Percentiles rank a stretch among this genome's conserved stretches.
These are phyloP conservation scores for Pythium chondricola DNA, from an alignment of 352 stramenopile genomes.

Conservation along the genomic window DNA sequence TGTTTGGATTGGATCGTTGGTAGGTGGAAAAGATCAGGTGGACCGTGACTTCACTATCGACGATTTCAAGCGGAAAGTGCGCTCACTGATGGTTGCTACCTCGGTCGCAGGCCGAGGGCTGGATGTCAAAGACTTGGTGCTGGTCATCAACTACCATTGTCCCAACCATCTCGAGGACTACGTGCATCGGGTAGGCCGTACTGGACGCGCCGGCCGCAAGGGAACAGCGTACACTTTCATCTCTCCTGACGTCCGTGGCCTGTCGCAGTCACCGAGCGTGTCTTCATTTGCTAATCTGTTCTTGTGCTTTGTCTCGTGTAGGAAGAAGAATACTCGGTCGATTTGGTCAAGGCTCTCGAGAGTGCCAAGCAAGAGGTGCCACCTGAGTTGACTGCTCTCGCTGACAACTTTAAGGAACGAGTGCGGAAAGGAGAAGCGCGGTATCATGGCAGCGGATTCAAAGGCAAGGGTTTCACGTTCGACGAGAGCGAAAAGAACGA, in stretches of 20 bases:
- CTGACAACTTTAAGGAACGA: conserved; percentile 93
- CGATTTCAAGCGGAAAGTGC: conserved; percentile 97
- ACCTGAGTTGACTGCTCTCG: conserved; percentile 87
- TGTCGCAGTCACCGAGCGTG: not conserved
- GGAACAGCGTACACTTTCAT: conserved; percentile 99
- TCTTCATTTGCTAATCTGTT: conserved; percentile 8
- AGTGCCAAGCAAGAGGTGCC: conserved; percentile 75
- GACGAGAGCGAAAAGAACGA: conserved; percentile 97
- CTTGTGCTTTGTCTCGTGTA: conserved; percentile 22
- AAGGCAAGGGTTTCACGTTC: conserved; percentile 98
- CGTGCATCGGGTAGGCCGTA: conserved; percentile 97
- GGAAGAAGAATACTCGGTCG: conserved; percentile 96
- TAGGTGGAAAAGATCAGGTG: conserved; percentile 97
- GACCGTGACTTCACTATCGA: conserved; percentile 98
- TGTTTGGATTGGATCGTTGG: no score
- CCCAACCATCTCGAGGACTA: conserved; percentile 99
- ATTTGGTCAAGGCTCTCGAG: conserved; percentile 96
- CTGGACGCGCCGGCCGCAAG: conserved; percentile 92
- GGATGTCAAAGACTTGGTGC: conserved; percentile 96
- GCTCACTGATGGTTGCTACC: conserved; percentile 92
- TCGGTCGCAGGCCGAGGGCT: conserved; percentile 96
- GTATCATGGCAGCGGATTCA: conserved; percentile 95
- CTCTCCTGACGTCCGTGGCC: conserved; percentile 81
- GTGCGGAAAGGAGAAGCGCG: conserved; percentile 87
- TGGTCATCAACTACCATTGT: conserved; percentile 99